phyloP scores from a whole-genome alignment of 352 stramenopile genomes.

The Phytophthora hybrid region DNA sequence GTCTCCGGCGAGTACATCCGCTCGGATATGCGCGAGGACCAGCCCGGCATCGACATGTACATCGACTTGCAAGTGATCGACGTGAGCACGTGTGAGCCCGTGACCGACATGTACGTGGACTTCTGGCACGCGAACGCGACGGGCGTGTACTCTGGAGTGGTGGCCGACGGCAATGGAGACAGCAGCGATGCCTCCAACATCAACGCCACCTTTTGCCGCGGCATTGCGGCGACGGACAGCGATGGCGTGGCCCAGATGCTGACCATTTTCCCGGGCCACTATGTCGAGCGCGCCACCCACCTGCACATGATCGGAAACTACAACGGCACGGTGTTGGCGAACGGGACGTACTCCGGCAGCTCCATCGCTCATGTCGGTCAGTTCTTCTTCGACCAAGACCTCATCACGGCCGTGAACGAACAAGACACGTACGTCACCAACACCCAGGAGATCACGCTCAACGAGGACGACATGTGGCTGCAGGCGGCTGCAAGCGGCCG shows the following conservation, averaged over 20 bases:
- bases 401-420: constrained; percentile 40
- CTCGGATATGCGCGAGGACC: constrained; percentile 33
- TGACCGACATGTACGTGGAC: constrained; percentile 37
- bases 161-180: constrained; percentile 38
- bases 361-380: constrained; percentile 32
- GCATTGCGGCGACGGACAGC: constrained; percentile 30
- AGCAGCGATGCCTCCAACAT: constrained; percentile 39
- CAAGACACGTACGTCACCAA: constrained; percentile 37
- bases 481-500: constrained; percentile 15
- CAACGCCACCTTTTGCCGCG: constrained; percentile 36
- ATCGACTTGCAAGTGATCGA: constrained; percentile 39
- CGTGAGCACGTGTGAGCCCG: constrained; percentile 34
- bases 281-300: constrained; percentile 36
- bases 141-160: constrained; percentile 39
- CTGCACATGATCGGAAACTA: constrained; percentile 39
- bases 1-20: constrained; percentile 35
- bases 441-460: constrained; percentile 34
- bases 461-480: constrained; percentile 35
- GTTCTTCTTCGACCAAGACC: constrained; percentile 41
- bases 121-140: constrained; percentile 45
- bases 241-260: constrained; percentile 33
- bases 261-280: constrained; percentile 38
- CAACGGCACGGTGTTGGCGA: constrained; percentile 26
- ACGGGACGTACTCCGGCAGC: constrained; percentile 29
- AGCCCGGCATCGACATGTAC: constrained; percentile 34